Percentiles rank a stretch among this genome's conserved stretches.
Evolutionary conservation across 345 rosid species (phyloP).

Genomic region (Aegle marmelos): DNA sequence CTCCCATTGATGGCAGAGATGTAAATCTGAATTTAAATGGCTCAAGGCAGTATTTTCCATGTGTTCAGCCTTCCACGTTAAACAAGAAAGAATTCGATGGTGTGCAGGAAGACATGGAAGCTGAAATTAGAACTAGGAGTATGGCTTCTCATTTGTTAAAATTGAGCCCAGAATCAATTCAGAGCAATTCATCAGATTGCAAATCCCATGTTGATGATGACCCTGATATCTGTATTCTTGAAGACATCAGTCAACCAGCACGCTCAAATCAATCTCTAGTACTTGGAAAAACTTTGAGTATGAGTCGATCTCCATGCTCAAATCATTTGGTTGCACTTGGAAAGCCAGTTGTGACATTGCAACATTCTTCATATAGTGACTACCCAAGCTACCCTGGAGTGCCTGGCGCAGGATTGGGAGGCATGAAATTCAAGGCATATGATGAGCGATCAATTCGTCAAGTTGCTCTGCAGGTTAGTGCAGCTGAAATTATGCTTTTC

Average conservation of each 20-base stretch:
- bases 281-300: slow-evolving; percentile 18
- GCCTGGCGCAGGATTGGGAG: slow-evolving; percentile 31
- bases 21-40: slow-evolving; percentile 35
- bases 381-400: slow-evolving; percentile 30
- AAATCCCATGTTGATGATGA: slow-evolving; percentile 62
- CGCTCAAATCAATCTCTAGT: slow-evolving; percentile 30
- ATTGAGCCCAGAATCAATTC: slow-evolving; percentile 62
- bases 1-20: slow-evolving; percentile 12
- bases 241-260: slow-evolving; percentile 63
- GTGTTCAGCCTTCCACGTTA: slow-evolving; percentile 27
- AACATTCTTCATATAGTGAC: slow-evolving; percentile 25
- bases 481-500: background rate
- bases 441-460: slow-evolving; percentile 56
- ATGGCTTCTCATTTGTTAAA: slow-evolving; percentile 41
- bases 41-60: slow-evolving; percentile 30
- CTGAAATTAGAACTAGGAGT: slow-evolving; percentile 34
- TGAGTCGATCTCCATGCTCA: slow-evolving; percentile 3
- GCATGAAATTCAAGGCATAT: slow-evolving; percentile 35
- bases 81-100: slow-evolving; percentile 27
- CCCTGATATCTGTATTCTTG: slow-evolving; percentile 74
- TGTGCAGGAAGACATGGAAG: slow-evolving; percentile 34
- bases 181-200: slow-evolving; percentile 58
- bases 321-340: slow-evolving; percentile 14
- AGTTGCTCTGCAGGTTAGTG: slow-evolving; percentile 81
- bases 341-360: slow-evolving; percentile 22